Evolutionary conservation across 163 green algal genomes (phyloP).

Genomic region (Chlorella variabilis): DNA sequence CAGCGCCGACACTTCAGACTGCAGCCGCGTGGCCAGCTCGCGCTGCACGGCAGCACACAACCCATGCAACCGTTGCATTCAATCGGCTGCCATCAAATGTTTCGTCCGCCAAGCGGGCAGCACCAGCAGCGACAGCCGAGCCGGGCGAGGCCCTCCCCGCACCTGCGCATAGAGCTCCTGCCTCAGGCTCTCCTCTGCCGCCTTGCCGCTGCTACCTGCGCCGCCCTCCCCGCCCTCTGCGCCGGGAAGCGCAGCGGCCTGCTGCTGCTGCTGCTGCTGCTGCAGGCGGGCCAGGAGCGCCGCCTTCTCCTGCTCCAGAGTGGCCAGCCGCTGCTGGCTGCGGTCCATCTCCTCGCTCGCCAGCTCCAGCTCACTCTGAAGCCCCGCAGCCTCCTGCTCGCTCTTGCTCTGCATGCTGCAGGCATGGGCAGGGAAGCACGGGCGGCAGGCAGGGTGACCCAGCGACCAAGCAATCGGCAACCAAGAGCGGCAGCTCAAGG

Average conservation of each 20-base stretch:
- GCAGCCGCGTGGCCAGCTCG: slow-evolving; percentile 58
- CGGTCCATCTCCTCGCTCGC: slow-evolving; percentile 82
- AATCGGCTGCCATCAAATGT: slow-evolving; percentile 16
- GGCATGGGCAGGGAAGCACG: not conserved
- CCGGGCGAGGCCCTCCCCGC: too few relatives aligned
- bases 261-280: not conserved
- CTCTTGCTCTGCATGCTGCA: slow-evolving; percentile 50
- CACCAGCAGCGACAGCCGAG: too few relatives aligned
- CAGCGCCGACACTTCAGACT: slow-evolving; percentile 40
- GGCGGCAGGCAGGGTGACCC: too few relatives aligned
- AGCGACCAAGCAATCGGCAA: too few relatives aligned
- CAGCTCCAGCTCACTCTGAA: slow-evolving; percentile 78
- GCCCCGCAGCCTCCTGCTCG: slow-evolving; percentile 66
- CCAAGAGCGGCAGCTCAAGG: too few relatives aligned
- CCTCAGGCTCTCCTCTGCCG: slow-evolving; percentile 59
- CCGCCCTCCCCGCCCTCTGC: not conserved
- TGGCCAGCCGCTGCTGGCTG: slow-evolving; percentile 59
- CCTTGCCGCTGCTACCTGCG: not conserved
- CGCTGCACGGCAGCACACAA: slow-evolving; percentile 25
- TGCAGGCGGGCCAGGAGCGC: slow-evolving; percentile 46
- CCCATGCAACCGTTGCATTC: not conserved
- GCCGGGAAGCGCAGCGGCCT: too few relatives aligned
- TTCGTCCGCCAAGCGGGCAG: too few relatives aligned
- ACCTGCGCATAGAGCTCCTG: slow-evolving; percentile 70
- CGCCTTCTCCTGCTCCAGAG: slow-evolving; percentile 60